Evolutionary conservation across 148 eudicot genomes (phyloP).

Genomic region (Vaccinium vitisidaea): DNA sequence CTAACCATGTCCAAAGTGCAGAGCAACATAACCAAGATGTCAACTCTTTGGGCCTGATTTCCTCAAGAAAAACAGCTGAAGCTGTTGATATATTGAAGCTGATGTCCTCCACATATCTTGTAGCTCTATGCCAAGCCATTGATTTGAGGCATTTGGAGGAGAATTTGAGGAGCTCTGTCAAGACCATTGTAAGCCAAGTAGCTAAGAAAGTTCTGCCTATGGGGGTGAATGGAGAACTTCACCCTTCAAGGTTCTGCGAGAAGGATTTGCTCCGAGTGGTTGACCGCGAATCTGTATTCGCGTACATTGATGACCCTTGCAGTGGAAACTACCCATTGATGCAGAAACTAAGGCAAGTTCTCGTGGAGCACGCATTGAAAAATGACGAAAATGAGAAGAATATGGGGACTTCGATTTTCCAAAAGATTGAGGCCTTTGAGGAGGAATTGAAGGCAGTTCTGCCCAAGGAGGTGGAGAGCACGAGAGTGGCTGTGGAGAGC

Average conservation of each 20-base stretch:
- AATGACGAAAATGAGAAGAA: conserved; percentile 19
- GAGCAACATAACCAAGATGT: conserved; percentile 37
- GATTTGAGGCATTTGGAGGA: conserved; percentile 44
- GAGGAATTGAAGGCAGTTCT: conserved; percentile 36
- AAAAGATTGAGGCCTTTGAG: conserved; percentile 36
- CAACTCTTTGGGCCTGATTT: conserved; percentile 40
- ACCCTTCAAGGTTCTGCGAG: conserved; percentile 30
- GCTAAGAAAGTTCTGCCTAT: conserved; percentile 21
- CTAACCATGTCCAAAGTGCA: conserved; percentile 34
- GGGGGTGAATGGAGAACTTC: conserved; percentile 29
- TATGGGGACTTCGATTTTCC: conserved; percentile 27
- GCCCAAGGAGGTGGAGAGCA: conserved; percentile 40
- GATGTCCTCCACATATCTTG: conserved; percentile 36
- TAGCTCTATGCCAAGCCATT: conserved; percentile 42
- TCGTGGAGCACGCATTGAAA: conserved; percentile 35
- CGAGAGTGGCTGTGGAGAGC: conserved; percentile 30
- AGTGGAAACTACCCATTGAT: conserved; percentile 32
- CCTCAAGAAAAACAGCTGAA: conserved; percentile 35
- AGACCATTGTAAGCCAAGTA: conserved; percentile 33
- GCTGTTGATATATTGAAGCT: conserved; percentile 38
- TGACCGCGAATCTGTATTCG: conserved; percentile 31
- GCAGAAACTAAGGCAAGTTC: conserved; percentile 34
- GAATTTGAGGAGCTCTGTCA: conserved; percentile 27
- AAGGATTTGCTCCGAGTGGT: conserved; percentile 32
- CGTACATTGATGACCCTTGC: conserved; percentile 38